Base-by-base conservation (phyloP, 495 filamentous ascomycete species). In the Staphylotrichum tortipilum region DNA sequence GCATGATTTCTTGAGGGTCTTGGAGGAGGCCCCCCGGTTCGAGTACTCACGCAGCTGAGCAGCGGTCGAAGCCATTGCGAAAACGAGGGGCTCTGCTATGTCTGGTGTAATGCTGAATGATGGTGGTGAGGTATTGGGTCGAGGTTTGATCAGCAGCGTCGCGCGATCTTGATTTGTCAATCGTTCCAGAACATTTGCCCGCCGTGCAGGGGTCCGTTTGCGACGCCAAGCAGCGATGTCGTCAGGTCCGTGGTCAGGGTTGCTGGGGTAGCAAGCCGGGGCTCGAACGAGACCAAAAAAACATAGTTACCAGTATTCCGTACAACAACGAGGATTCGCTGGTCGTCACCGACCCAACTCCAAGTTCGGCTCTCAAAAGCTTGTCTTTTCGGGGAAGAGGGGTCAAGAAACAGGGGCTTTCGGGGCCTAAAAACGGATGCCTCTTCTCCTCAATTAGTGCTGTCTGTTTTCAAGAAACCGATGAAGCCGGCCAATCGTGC, bases 311-410 rank as follows among this genome's bases (percentile, higher is more conserved):
- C n/a, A n/a, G n/a, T n/a, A n/a, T n/a, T n/a, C n/a, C n/a, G n/a
- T 71, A 69, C 67, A 69, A 66, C 68, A 71, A 65, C 62, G 53
- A 56, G 67, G 60, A 68, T 69, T 69, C 67, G 40, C 57, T 60
- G 52, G 54, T 64, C 49, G 63, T 65, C 54, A 66, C 59, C 67
- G 60, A 71, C 68, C 67, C 66, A 66, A 68, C 63, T 73, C 71
- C 70, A 72, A 28, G 26, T 28, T 28, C 26, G 26, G 26, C 26
- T 28, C 26, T 28, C 26, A 28, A n/a, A n/a, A n/a, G n/a, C n/a
- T n/a, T n/a, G n/a, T n/a, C n/a, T n/a, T n/a, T n/a, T n/a, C n/a
- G n/a, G n/a, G n/a, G n/a, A n/a, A n/a, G n/a, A n/a, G n/a, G n/a
- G n/a, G n/a, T n/a, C n/a, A n/a, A n/a, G n/a, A n/a, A n/a, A n/a